These are phyloP conservation scores for Aspergillus sp. DNA, from an alignment of 2,329 filamentous ascomycete species.

Conservation along the genomic window DNA sequence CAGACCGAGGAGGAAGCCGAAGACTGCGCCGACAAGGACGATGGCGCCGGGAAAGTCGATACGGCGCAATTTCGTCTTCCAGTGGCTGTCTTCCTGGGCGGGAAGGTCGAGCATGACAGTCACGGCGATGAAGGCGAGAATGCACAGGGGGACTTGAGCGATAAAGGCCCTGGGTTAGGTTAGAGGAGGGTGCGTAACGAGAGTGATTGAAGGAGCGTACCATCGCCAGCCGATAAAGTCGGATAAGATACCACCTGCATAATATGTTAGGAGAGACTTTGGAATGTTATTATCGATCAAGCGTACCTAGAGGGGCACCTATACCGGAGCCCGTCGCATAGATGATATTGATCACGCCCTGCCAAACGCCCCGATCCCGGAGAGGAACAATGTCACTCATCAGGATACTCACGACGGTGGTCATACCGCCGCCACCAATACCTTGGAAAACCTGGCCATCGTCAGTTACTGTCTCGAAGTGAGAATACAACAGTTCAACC, in stretches of 20 bases:
- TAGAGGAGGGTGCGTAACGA: neutral
- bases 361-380: slow-evolving; percentile 70
- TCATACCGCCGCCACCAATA: slow-evolving; percentile 72
- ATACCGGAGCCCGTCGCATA: slow-evolving; percentile 67
- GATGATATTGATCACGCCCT: slow-evolving; percentile 72
- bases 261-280: too few species aligned
- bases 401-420: slow-evolving; percentile 67
- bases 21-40: slow-evolving; percentile 65
- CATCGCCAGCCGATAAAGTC: slow-evolving; percentile 76
- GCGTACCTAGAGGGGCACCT: slow-evolving; percentile 65
- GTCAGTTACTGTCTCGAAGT: slow-evolving; percentile 35
- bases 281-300: too few species aligned
- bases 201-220: slow-evolving; percentile 42
- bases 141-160: slow-evolving; percentile 67
- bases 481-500: slow-evolving; percentile 10
- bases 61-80: slow-evolving; percentile 64
- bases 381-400: slow-evolving; percentile 71
- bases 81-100: slow-evolving; percentile 58
- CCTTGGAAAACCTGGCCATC: slow-evolving; percentile 54
- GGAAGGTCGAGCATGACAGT: slow-evolving; percentile 65
- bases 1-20: slow-evolving; percentile 67
- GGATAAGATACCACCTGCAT: slow-evolving; percentile 61
- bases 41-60: slow-evolving; percentile 74
- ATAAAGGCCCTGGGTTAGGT: slow-evolving; percentile 63
- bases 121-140: slow-evolving; percentile 66